A percentile compares a stretch with the other conserved stretches of the same genome.
Evolutionary conservation across 2,329 filamentous ascomycete genomes (phyloP).

Genomic region (Botryosphaeria dothidea): DNA sequence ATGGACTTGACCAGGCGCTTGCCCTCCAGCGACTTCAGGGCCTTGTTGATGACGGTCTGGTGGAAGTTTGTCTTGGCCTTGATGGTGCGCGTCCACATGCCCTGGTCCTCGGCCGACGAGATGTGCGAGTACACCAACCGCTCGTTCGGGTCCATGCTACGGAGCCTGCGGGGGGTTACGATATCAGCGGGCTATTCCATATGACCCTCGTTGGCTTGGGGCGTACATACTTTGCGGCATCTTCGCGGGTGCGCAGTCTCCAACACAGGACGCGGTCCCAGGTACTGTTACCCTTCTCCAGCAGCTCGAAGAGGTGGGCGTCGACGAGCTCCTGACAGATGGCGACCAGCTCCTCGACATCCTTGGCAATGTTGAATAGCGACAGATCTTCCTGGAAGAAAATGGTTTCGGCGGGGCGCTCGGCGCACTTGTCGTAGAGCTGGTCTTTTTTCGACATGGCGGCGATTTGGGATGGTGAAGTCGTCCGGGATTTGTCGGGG

Average conservation of each 20-base stretch:
- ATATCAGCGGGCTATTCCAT: neutral
- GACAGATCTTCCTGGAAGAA: slow-evolving; percentile 43
- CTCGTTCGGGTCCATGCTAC: slow-evolving; percentile 64
- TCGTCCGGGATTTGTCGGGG: neutral
- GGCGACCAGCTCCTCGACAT: slow-evolving; percentile 32
- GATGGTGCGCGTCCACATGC: slow-evolving; percentile 88
- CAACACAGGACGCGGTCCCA: slow-evolving; percentile 39
- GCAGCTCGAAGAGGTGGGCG: slow-evolving; percentile 38
- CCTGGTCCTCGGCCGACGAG: slow-evolving; percentile 79
- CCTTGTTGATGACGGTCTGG: slow-evolving; percentile 77
- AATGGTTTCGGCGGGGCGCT: slow-evolving; percentile 34
- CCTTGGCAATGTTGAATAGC: slow-evolving; percentile 36
- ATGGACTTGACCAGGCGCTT: slow-evolving; percentile 85
- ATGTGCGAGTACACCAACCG: slow-evolving; percentile 85
- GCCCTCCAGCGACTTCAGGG: slow-evolving; percentile 78
- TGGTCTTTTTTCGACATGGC: slow-evolving; percentile 28
- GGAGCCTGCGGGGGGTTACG: slow-evolving; percentile 31
- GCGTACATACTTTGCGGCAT: slow-evolving; percentile 37
- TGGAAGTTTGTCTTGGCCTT: slow-evolving; percentile 79
- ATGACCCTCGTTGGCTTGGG: too few species aligned
- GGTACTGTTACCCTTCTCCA: slow-evolving; percentile 25
- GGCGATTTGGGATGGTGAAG: neutral
- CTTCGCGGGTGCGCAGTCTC: slow-evolving; percentile 35
- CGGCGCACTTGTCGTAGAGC: slow-evolving; percentile 41
- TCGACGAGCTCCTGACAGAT: slow-evolving; percentile 37